Evolutionary conservation across 2,329 filamentous ascomycete species (phyloP).

Genomic region (Penicillium glabrum): DNA sequence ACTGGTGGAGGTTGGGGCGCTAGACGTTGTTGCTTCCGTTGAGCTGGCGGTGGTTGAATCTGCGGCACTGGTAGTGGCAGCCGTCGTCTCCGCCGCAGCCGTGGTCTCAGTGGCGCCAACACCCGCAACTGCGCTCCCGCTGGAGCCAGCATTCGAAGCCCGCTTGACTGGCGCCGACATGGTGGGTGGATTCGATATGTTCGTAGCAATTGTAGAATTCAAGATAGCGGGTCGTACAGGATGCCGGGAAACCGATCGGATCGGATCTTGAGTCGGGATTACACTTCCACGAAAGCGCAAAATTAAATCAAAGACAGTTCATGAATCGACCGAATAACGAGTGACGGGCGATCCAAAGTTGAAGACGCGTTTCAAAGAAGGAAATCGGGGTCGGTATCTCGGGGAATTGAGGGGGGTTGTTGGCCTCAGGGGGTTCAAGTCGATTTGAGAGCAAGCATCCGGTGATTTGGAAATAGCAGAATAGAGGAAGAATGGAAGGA

Average conservation of each 20-base stretch:
- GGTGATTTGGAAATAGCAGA: not conserved
- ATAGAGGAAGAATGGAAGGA: slow-evolving; percentile 6
- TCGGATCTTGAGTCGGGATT: not conserved
- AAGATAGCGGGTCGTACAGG: not conserved
- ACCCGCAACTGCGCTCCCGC: slow-evolving; percentile 2
- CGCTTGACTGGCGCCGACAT: not conserved
- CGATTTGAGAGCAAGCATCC: not conserved
- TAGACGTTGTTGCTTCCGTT: slow-evolving; percentile 2
- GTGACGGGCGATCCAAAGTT: slow-evolving; percentile 9
- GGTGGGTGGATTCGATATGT: not conserved
- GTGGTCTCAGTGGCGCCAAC: not conserved
- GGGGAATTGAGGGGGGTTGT: not conserved
- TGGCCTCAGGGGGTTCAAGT: slow-evolving; percentile 15
- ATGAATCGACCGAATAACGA: slow-evolving; percentile 11
- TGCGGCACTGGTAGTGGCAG: slow-evolving; percentile 1
- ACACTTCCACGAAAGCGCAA: not conserved
- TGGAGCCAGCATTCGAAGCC: not conserved
- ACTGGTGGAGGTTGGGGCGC: slow-evolving; percentile 6
- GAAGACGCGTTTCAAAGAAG: slow-evolving; percentile 10
- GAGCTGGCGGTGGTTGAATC: slow-evolving; percentile 4
- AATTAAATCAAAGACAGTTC: not conserved
- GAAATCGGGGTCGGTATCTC: not conserved
- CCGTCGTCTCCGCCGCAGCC: not conserved
- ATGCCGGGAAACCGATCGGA: not conserved
- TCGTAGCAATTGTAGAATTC: not conserved